Evolutionary conservation across 768 basidiomycete genomes (phyloP), one percentile per base, ranked within the genome.

Genomic region (Melanogaster broomeanus): DNA sequence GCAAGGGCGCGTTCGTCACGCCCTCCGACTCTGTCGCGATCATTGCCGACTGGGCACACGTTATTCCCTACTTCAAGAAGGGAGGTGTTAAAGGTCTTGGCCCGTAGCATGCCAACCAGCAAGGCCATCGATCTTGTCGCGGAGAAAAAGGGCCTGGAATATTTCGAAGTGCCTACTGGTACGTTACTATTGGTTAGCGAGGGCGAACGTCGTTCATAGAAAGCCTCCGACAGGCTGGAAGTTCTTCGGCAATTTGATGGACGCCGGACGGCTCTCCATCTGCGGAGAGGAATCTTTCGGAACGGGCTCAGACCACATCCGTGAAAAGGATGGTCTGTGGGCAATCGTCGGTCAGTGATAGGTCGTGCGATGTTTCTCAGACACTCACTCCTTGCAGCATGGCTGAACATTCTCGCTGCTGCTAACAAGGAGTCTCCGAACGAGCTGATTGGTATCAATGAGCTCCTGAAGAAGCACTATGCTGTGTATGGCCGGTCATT

Each of bases 231-330:
- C 57, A 94, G 95, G 96, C 57, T 98, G 94, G 94, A 99, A 99
- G 73, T 99, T 99, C 83, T 99, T 99, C 67, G 97, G 97, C 42
- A 99, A 98, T 74, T 77, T 99, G 61, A 99, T 99, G 97, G 97
- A 99, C 68, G 97, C 97, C 18, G 96, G 95, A 0, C 82, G 93
- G 39, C 82, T 99, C 44, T 98, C 96, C 44, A 98, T 99, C 66
- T 99, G 97, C 64, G 97, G 97, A 51, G 97, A 99, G 69, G 97
- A 99, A 74, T 95, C 93, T 4, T 99, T 99, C 70, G 97, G 97
- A 51, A 99, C 97, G 8, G 97, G 97, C n/a, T 98, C 96, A 13
- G 97, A 99, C 72, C 97, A 99, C 72, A 96, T 99, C 62, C 90
- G 97, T 55, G 97, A 99, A 78, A 99, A 99, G 80, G 97, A 99